Evolutionary conservation across 257 asterid species (phyloP).

Genomic region (Vinca minor): DNA sequence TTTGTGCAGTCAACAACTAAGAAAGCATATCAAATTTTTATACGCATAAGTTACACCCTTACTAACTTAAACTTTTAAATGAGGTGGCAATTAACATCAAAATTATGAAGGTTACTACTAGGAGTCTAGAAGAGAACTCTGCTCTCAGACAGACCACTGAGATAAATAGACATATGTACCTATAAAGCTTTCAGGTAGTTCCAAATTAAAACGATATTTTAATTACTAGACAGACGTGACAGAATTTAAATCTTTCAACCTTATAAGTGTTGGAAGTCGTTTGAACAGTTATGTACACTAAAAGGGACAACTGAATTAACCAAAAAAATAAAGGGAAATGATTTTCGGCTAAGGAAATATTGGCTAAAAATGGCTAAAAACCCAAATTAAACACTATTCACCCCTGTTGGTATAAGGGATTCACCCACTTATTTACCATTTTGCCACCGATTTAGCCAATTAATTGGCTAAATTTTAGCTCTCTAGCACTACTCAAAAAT

Average conservation of each 20-base stretch:
- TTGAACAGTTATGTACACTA: not conserved
- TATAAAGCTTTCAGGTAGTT: not conserved
- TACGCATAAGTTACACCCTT: not conserved
- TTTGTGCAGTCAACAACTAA: not conserved
- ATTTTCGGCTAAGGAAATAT: too few species aligned
- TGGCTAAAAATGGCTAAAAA: too few species aligned
- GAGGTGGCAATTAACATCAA: constrained; percentile 1
- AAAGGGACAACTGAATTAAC: too few species aligned
- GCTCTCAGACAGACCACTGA: not conserved
- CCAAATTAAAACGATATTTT: not conserved
- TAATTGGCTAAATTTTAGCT: too few species aligned
- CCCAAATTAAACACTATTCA: too few species aligned
- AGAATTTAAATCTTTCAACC: not conserved
- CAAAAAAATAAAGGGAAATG: too few species aligned
- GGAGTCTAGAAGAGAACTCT: not conserved
- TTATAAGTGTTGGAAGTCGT: not conserved
- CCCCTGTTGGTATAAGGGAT: too few species aligned
- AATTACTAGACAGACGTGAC: not conserved
- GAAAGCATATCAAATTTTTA: not conserved
- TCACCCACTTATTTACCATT: too few species aligned
- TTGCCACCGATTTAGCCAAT: too few species aligned
- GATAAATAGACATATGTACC: not conserved
- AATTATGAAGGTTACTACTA: too few species aligned
- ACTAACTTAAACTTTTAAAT: not conserved
- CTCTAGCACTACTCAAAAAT: too few species aligned